Percentiles rank a stretch among this genome's conserved stretches.
Conservation (phyloP, 352 stramenopile genomes). For the Aphanomyces euteiches region DNA sequence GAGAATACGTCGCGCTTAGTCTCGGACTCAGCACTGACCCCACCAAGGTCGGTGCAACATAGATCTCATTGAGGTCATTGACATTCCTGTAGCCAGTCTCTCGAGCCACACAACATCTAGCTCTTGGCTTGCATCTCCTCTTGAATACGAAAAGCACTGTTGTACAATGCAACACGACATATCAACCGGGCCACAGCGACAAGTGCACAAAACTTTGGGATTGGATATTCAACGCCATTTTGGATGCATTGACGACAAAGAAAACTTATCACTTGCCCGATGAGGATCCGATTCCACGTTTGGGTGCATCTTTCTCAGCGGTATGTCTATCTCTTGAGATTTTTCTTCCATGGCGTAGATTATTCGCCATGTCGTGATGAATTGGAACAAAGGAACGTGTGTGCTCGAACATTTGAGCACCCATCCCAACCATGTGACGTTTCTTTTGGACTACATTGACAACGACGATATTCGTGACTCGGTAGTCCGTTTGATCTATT, state of each 20-base stretch:
- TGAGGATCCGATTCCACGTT: conserved; percentile 6
- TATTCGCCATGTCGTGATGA: conserved; percentile 73
- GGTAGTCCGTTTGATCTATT: conserved; percentile 77
- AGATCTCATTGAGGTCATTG: not conserved
- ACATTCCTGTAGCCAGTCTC: conserved; percentile 10
- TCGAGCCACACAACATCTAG: conserved; percentile 9
- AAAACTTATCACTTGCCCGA: conserved; percentile 1
- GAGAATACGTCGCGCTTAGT: not conserved
- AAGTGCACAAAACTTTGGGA: conserved; percentile 11
- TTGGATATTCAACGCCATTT: conserved; percentile 4
- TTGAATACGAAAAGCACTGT: conserved; percentile 24
- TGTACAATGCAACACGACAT: conserved; percentile 19
- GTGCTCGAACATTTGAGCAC: conserved; percentile 66
- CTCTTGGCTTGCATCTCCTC: conserved; percentile 8
- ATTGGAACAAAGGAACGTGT: conserved; percentile 69
- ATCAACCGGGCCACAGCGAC: conserved; percentile 6
- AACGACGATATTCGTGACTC: conserved; percentile 77
- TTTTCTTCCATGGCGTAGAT: conserved; percentile 38
- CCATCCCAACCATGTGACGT: conserved; percentile 54
- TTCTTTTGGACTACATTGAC: conserved; percentile 74
- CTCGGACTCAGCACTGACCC: conserved; percentile 4
- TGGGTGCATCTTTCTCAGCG: conserved; percentile 7
- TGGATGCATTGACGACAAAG: conserved; percentile 1
- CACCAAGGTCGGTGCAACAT: conserved; percentile 7
- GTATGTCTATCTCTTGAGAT: not conserved